These are phyloP conservation scores for Liriodendron chinense DNA, from an alignment of 164 flowering plant species.

Conservation along the genomic window DNA sequence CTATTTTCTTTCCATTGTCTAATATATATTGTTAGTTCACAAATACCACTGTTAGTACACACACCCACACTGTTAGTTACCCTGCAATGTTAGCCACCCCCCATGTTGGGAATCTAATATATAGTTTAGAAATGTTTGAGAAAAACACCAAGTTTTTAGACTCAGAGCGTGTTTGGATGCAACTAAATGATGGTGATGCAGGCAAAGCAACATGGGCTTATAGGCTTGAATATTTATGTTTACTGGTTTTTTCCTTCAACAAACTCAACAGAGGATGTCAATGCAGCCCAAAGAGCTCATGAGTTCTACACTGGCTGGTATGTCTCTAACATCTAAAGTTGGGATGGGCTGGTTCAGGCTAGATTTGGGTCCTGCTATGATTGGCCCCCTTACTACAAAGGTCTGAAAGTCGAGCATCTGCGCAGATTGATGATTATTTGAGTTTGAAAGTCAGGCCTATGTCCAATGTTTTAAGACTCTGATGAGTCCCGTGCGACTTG, in stretches of 20 bases:
- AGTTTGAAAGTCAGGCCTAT: too few relatives aligned
- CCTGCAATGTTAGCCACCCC: too few relatives aligned
- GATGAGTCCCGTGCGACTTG: too few relatives aligned
- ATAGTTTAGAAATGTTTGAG: too few relatives aligned
- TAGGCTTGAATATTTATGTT: conserved; percentile 42
- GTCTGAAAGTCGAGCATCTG: not conserved
- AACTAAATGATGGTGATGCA: conserved; percentile 18
- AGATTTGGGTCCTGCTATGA: not conserved
- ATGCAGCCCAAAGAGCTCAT: conserved; percentile 47
- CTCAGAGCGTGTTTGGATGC: not conserved
- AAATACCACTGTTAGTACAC: too few relatives aligned
- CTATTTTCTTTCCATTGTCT: too few relatives aligned
- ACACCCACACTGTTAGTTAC: too few relatives aligned
- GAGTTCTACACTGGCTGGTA: conserved; percentile 60
- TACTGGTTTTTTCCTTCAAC: conserved; percentile 40
- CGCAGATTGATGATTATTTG: not conserved
- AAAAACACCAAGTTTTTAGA: too few relatives aligned
- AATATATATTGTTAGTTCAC: too few relatives aligned
- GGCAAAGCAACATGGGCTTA: conserved; percentile 55
- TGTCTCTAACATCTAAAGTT: conserved; percentile 7
- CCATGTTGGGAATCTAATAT: too few relatives aligned
- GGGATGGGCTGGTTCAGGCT: not conserved
- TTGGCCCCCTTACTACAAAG: not conserved
- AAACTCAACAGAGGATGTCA: conserved; percentile 36
- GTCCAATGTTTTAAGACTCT: too few relatives aligned